Evolutionary conservation across 2,329 filamentous ascomycete species (phyloP), one percentile per base, ranked within the genome.

Genomic region (Dothistroma pini): DNA sequence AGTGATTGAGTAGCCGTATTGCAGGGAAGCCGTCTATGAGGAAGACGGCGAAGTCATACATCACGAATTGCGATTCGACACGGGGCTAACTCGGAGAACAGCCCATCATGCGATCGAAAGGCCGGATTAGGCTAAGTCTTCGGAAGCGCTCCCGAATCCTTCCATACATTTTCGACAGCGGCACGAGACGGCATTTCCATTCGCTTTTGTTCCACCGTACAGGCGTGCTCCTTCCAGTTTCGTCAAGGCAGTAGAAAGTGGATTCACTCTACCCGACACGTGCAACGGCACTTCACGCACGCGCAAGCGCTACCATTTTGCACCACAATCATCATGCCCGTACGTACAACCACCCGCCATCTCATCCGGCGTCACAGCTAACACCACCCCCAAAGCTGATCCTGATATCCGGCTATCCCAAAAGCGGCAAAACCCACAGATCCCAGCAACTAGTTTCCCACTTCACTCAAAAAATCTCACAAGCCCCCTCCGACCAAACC

Each of bases 391-490:
- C 31, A n/a, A 58, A 71, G 69, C 68, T 72, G 25, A 69, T 72
- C 50, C 66, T 71, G 21, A 62, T 66, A 50, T 66, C 64, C 47
- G 64, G 64, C 60, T 66, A 84, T 71, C 86, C 86, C 54, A 85
- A 82, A 65, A 84, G 84, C 68, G 86, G 86, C 69, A 86, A 88
- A 68, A 86, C 83, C 12, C 77, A 85, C 68, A 83, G 86, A 70
- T 81, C 83, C 63, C 72, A 77, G 49, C 85, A 93, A 74, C 83
- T 95, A 11, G 77, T 87, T 71, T 75, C 81, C 35, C 87, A 87
- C 76, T 85, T 93, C 71, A 73, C 81, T 54, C 76, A 81, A 65
- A 85, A 83, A 70, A 86, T 87, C 74, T 75, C 76, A 62, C 25
- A 29, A 29, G 67, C 70, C 51, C 74, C 79, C 54, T 68, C 75